Evolutionary conservation across 129 eudicot genomes (phyloP).

Genomic region (Flaveria linearis): DNA sequence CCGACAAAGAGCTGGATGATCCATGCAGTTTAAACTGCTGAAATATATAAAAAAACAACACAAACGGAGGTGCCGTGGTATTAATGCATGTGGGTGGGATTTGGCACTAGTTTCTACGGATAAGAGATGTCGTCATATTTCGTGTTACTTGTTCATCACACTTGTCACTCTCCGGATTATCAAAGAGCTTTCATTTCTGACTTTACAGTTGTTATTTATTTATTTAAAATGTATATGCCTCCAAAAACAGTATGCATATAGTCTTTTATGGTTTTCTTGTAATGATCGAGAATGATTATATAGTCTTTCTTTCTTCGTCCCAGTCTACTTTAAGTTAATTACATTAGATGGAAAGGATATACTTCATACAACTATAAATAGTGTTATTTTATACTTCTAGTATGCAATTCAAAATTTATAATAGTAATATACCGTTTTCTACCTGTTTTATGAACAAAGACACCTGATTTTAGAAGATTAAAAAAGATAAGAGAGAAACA

Average conservation of each 20-base stretch:
- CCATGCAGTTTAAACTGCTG: conserved; percentile 6
- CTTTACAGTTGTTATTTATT: neutral
- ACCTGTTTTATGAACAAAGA: no score
- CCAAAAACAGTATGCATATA: neutral
- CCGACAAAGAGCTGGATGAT: neutral
- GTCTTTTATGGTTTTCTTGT: no score
- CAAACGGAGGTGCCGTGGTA: neutral
- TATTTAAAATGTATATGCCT: neutral
- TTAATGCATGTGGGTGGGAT: conserved; percentile 11
- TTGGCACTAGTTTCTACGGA: conserved; percentile 18
- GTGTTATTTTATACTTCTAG: no score
- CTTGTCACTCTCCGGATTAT: conserved; percentile 9
- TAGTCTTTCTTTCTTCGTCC: no score
- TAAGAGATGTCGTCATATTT: conserved; percentile 7
- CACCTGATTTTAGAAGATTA: neutral
- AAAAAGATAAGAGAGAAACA: neutral
- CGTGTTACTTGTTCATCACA: no score
- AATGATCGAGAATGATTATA: no score
- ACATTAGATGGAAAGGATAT: no score
- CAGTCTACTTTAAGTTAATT: no score
- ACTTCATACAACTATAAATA: no score
- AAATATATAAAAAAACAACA: neutral
- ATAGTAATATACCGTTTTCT: no score
- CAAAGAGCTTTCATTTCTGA: neutral
- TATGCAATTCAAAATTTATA: no score